phyloP scores from a whole-genome alignment of 768 basidiomycete genomes.

The Naganishia vishniacii region DNA sequence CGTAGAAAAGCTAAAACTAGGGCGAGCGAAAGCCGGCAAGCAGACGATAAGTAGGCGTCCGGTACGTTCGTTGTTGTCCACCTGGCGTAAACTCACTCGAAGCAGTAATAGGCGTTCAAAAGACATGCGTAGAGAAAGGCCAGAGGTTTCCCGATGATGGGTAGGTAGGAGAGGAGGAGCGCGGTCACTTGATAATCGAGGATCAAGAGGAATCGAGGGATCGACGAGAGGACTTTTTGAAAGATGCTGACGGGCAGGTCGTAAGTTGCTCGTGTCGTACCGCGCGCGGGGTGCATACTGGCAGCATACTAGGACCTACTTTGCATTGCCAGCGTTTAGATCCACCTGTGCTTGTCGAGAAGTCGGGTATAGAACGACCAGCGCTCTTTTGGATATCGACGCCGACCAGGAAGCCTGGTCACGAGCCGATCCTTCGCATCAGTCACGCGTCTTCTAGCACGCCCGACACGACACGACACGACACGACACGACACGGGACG shows the following conservation, averaged over 20 bases:
- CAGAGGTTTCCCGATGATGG: constrained; percentile 33
- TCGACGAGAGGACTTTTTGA: constrained; percentile 27
- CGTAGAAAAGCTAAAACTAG: constrained; percentile 19
- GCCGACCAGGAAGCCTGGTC: constrained; percentile 33
- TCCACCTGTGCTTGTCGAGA: constrained; percentile 28
- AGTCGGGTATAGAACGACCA: constrained; percentile 37
- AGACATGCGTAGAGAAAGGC: constrained; percentile 42
- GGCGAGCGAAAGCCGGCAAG: too few species aligned
- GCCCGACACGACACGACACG: background rate
- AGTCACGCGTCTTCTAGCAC: constrained; percentile 31
- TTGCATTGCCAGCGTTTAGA: background rate
- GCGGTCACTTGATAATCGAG: constrained; percentile 45
- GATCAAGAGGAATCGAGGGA: constrained; percentile 39
- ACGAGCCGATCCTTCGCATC: background rate
- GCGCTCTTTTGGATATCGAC: constrained; percentile 41
- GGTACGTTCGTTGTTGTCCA: too few species aligned
- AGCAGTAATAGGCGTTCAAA: constrained; percentile 46
- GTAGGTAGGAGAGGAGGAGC: constrained; percentile 36
- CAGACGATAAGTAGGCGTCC: too few species aligned
- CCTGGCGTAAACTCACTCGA: constrained; percentile 30
- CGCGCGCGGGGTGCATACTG: too few species aligned
- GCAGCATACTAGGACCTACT: background rate
- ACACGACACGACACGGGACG: background rate
- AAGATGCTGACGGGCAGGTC: constrained; percentile 6
- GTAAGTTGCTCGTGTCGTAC: too few species aligned